These are phyloP conservation scores for Aspergillus uvarum DNA, from an alignment of 2,329 filamentous ascomycete genomes.

Conservation along the genomic window DNA sequence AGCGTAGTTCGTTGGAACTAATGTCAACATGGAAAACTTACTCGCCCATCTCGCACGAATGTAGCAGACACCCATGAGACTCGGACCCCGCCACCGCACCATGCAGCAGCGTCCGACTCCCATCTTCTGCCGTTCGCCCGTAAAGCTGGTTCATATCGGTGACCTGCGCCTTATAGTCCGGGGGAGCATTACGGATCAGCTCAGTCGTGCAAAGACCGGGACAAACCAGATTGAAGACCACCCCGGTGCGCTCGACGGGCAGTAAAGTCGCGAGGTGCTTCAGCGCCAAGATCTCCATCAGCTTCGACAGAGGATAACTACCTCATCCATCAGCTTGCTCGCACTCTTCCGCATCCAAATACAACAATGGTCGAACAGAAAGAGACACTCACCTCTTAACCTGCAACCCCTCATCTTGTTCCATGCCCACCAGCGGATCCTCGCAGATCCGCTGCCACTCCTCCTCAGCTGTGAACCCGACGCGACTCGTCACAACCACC, in stretches of 20 bases:
- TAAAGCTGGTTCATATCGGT: slow-evolving; percentile 23
- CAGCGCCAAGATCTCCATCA: slow-evolving; percentile 33
- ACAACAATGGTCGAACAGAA: background rate
- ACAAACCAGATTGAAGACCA: slow-evolving; percentile 36
- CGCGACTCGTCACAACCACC: slow-evolving; percentile 20
- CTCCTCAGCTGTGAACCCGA: slow-evolving; percentile 15
- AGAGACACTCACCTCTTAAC: slow-evolving; percentile 5
- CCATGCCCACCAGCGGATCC: slow-evolving; percentile 20
- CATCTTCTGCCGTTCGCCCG: slow-evolving; percentile 30
- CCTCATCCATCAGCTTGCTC: background rate
- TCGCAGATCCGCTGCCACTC: slow-evolving; percentile 23
- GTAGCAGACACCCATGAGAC: slow-evolving; percentile 26
- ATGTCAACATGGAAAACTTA: background rate
- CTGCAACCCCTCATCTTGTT: slow-evolving; percentile 15
- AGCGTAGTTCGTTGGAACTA: too few relatives aligned
- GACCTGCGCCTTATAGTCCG: slow-evolving; percentile 17
- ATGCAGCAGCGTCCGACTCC: slow-evolving; percentile 32
- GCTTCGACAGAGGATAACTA: slow-evolving; percentile 32
- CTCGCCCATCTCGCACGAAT: slow-evolving; percentile 3
- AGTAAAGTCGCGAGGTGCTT: slow-evolving; percentile 28
- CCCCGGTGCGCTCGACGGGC: slow-evolving; percentile 24
- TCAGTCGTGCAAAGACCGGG: slow-evolving; percentile 32
- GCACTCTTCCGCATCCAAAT: rapidly evolving
- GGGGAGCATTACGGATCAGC: slow-evolving; percentile 24
- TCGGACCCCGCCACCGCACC: slow-evolving; percentile 28